A percentile compares a stretch with the other conserved stretches of the same genome.
Evolutionary conservation across 1,139 yeast species (phyloP).

Genomic region (Hemisphaericaspora subhashii): DNA sequence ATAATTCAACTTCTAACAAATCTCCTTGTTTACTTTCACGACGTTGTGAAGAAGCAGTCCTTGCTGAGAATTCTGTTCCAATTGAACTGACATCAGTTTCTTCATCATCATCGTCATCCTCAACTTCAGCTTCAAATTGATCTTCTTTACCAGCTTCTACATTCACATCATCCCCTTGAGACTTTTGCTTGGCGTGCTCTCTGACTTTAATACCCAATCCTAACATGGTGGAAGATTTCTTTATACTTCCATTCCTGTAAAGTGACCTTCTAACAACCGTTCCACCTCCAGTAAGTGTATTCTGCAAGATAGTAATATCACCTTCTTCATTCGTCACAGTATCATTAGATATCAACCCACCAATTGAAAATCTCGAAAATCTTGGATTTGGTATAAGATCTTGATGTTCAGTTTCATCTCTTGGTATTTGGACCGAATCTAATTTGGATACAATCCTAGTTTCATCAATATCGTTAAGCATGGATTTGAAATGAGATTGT

Average conservation of each 20-base stretch:
- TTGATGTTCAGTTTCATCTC: slow-evolving; percentile 5
- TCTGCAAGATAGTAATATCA: slow-evolving; percentile 29
- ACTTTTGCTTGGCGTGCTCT: slow-evolving; percentile 7
- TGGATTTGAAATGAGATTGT: slow-evolving; percentile 21
- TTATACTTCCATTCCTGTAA: slow-evolving; percentile 15
- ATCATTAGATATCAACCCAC: slow-evolving; percentile 29
- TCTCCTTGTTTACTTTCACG: slow-evolving; percentile 3
- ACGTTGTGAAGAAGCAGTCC: background rate
- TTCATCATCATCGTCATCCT: slow-evolving; percentile 21
- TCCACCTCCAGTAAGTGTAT: slow-evolving; percentile 24
- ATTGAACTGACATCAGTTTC: slow-evolving; percentile 27
- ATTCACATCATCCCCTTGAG: slow-evolving; percentile 10
- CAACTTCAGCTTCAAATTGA: slow-evolving; percentile 21
- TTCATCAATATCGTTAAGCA: slow-evolving; percentile 27
- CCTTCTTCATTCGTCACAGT: slow-evolving; percentile 26
- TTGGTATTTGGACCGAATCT: background rate
- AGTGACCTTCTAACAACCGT: slow-evolving; percentile 30
- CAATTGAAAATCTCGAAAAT: slow-evolving; percentile 45
- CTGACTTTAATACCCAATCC: slow-evolving; percentile 34
- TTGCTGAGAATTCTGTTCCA: slow-evolving; percentile 18
- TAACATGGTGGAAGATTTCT: slow-evolving; percentile 20
- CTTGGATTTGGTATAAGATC: slow-evolving; percentile 45
- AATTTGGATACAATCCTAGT: slow-evolving; percentile 12
- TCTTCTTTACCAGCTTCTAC: slow-evolving; percentile 14
- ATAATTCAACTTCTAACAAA: slow-evolving; percentile 25